Percentiles rank a stretch among this genome's conserved stretches.
phyloP scores from a whole-genome alignment of 1,284 basidiomycete genomes.

The Cerrena zonata region DNA sequence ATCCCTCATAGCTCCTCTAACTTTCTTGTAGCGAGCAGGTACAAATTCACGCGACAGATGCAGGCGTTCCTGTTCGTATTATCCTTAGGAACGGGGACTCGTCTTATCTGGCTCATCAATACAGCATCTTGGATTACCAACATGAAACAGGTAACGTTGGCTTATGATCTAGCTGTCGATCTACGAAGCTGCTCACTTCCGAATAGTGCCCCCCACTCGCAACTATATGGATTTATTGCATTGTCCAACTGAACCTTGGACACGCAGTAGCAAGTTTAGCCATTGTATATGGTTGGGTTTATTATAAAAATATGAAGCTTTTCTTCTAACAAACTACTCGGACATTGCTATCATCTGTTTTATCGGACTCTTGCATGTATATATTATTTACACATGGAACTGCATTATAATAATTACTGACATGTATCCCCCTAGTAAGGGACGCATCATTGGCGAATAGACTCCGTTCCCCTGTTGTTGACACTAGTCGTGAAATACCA shows the following conservation, averaged over 20 bases:
- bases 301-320: conserved; percentile 54
- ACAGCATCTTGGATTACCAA: conserved; percentile 58
- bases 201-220: conserved; percentile 64
- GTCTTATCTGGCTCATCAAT: conserved; percentile 69
- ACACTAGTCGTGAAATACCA: too few relatives aligned
- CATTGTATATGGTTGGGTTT: conserved; percentile 48
- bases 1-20: too few relatives aligned
- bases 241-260: conserved; percentile 60
- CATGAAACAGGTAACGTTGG: conserved; percentile 60
- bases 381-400: too few relatives aligned
- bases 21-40: conserved; percentile 46
- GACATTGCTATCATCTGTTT: too few relatives aligned
- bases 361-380: too few relatives aligned
- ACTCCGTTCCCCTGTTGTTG: too few relatives aligned
- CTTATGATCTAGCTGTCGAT: conserved; percentile 2
- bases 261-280: conserved; percentile 56
- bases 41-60: conserved; percentile 48
- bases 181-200: not conserved
- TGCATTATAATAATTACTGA: too few relatives aligned
- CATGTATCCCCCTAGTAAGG: too few relatives aligned
- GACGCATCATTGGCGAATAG: too few relatives aligned
- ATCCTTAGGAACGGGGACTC: conserved; percentile 50
- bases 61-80: conserved; percentile 56
- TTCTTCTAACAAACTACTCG: too few relatives aligned
- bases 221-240: conserved; percentile 68